Evolutionary conservation across 2,329 filamentous ascomycete species (phyloP), one percentile per base, ranked within the genome.

Genomic region (Trichoderma asperellum): DNA sequence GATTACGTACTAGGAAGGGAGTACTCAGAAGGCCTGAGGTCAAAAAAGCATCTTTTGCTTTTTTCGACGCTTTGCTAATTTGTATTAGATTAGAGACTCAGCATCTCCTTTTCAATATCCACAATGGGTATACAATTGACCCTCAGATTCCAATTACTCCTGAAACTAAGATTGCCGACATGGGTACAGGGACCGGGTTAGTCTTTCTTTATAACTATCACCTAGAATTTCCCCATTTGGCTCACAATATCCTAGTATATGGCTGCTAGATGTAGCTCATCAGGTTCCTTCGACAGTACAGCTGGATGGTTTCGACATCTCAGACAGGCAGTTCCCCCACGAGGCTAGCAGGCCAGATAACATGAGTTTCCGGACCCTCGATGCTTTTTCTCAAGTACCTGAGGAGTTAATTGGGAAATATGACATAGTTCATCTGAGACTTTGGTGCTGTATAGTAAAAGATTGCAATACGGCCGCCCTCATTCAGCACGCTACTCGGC

Each of bases 281-380:
- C 47, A 63, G 21, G 56, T 70, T 14, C 66, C 69, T n/a, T 24
- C 58, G 24, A 68, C 69, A 2, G 69, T 70, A 11, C 56, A 60
- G 8, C 37, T 70, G 6, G 59, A 70, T 35, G 69, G 59, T 1
- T 70, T 58, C 47, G 69, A 70, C n/a, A 70, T 70, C 34, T 70
- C 69, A 11, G 66, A 63, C 27, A 35, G 18, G n/a, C 65, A 60
- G 32, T 65, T 70, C 35, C 66, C 66, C 4, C 59, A 53, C 24
- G 32, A 64, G 14, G 52, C 29, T 1, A 43, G 56, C 14, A 34
- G 52, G 27, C 69, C 69, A 2, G 8, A 24, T 16, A 70, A 70
- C 18, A 55, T 70, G 1, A 35, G 27, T 35, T 55, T 65, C 12
- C 29, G 40, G 24, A 55, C 37, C 1, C 40, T 56, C 40, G 53